These are phyloP conservation scores for Monosporascus sp. DNA, from an alignment of 2,329 filamentous ascomycete species.

Conservation along the genomic window DNA sequence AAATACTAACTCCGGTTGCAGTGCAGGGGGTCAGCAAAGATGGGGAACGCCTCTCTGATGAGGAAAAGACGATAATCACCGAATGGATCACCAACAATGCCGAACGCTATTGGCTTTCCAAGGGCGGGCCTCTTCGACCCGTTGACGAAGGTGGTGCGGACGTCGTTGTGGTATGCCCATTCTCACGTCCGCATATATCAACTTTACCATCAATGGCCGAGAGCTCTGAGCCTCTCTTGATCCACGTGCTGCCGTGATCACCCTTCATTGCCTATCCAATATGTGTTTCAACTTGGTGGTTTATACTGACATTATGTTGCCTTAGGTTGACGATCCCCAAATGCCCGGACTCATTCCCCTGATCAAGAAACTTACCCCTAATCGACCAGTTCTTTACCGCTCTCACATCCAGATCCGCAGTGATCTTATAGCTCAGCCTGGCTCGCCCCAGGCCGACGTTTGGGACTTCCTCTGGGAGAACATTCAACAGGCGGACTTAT, in stretches of 20 bases:
- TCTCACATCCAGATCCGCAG: conserved; percentile 79
- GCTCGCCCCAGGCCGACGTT: conserved; percentile 64
- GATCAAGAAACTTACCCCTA: conserved; percentile 63
- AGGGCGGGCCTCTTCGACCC: conserved; percentile 60
- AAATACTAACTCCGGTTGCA: background rate
- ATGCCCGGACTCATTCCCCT: conserved; percentile 75
- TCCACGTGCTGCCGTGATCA: too few species aligned
- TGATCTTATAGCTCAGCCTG: conserved; percentile 59
- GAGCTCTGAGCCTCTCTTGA: too few species aligned
- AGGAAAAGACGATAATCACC: conserved; percentile 57
- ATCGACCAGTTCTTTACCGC: conserved; percentile 73
- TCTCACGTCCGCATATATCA: too few species aligned
- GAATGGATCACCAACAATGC: conserved; percentile 72
- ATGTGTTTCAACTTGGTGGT: too few species aligned
- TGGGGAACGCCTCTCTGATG: conserved; percentile 55
- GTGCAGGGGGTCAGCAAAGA: conserved; percentile 70
- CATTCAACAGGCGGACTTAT: conserved; percentile 67
- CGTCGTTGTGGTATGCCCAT: conserved; percentile 54
- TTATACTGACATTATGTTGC: background rate
- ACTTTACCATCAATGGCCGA: too few species aligned
- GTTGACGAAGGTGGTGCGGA: conserved; percentile 68
- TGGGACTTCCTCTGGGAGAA: conserved; percentile 72
- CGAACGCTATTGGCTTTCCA: conserved; percentile 65
- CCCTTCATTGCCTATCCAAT: too few species aligned
- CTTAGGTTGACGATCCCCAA: conserved; percentile 71